Percentiles rank a stretch among this genome's conserved stretches.
Evolutionary conservation across 208 protist genomes (phyloP).

Genomic region (Leptomonas seymouri): DNA sequence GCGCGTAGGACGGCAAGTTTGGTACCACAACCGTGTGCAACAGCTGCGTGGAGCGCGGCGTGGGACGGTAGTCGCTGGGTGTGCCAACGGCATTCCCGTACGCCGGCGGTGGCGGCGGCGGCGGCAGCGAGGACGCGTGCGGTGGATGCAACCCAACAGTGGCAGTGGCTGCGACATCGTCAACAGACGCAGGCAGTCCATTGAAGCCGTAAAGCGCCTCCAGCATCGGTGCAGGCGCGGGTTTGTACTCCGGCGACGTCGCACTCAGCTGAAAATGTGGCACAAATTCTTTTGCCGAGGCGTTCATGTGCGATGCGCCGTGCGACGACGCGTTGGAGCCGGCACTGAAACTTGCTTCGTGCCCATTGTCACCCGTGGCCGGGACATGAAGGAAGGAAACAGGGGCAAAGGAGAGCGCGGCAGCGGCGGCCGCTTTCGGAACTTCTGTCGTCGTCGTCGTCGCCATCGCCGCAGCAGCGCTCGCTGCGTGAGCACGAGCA

Average conservation of each 20-base stretch:
- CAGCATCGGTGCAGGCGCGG: conserved; percentile 25
- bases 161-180: background rate
- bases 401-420: background rate
- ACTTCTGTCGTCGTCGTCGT: conserved; percentile 1
- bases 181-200: background rate
- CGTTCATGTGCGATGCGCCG: conserved; percentile 66
- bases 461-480: conserved; percentile 2
- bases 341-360: conserved; percentile 3
- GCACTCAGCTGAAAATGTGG: conserved; percentile 48
- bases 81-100: conserved; percentile 25
- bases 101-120: conserved; percentile 42
- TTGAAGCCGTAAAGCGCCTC: conserved; percentile 15
- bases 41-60: conserved; percentile 44
- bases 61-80: conserved; percentile 26
- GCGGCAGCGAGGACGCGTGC: conserved; percentile 24
- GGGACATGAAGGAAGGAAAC: background rate
- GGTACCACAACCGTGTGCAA: conserved; percentile 21
- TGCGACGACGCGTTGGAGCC: conserved; percentile 18
- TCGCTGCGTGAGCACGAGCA: conserved; percentile 12
- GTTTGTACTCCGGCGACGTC: conserved; percentile 55
- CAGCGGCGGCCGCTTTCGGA: background rate
- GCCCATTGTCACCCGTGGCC: background rate
- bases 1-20: conserved; percentile 36
- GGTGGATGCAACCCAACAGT: no score
- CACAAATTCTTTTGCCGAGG: conserved; percentile 78